phyloP scores from a whole-genome alignment of 75 land plant species.

The Gnetum montanum region DNA sequence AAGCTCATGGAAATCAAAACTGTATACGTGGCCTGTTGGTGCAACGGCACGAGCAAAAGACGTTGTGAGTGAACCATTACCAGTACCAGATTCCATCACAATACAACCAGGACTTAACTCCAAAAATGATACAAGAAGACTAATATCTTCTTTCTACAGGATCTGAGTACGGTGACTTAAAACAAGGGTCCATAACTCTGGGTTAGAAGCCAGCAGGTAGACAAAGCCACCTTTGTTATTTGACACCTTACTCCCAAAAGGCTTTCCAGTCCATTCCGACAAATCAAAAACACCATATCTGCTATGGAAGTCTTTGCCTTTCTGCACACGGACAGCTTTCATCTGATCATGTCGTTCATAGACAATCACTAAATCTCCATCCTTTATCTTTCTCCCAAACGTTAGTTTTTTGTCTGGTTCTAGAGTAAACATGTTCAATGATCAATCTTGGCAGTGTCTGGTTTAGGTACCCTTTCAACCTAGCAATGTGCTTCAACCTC shows the following conservation, averaged over 20 bases:
- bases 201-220: constrained; percentile 74
- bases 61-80: constrained; percentile 85
- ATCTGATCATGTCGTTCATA: constrained; percentile 81
- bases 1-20: constrained; percentile 92
- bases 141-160: constrained; percentile 82
- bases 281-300: constrained; percentile 70
- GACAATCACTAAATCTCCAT: constrained; percentile 80
- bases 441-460: no score
- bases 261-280: constrained; percentile 88
- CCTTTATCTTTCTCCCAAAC: constrained; percentile 36
- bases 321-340: constrained; percentile 68
- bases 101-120: constrained; percentile 81
- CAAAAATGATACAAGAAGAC: constrained; percentile 72
- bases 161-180: constrained; percentile 96
- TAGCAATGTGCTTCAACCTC: no score
- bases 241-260: constrained; percentile 72
- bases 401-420: constrained; percentile 19
- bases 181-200: constrained; percentile 91
- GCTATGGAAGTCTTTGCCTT: constrained; percentile 47
- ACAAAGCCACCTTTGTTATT: constrained; percentile 79
- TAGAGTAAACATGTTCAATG: constrained; percentile 35
- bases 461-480: no score
- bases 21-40: constrained; percentile 77
- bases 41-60: constrained; percentile 89
- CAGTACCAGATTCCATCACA: constrained; percentile 89